A percentile compares a stretch with the other conserved stretches of the same genome.
Evolutionary conservation across 192 early-diverging fungal genomes (phyloP).

Genomic region (Linnemannia zychae): DNA sequence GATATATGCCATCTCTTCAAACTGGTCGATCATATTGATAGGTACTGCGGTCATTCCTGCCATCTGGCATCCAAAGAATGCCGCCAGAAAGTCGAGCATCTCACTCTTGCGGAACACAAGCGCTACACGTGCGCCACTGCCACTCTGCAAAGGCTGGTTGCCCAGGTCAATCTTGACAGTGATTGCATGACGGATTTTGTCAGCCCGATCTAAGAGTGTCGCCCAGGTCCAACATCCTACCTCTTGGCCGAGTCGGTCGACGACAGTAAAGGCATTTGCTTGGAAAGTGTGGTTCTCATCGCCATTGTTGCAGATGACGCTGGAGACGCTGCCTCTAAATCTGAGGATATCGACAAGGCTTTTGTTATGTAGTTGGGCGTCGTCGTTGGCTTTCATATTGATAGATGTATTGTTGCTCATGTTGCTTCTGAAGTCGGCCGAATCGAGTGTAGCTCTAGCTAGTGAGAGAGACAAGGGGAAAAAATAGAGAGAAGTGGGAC

Average conservation of each 20-base stretch:
- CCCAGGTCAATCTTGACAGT: slow-evolving; percentile 64
- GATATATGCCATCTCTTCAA: slow-evolving; percentile 80
- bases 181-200: slow-evolving; percentile 74
- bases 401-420: neutral
- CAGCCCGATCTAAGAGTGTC: slow-evolving; percentile 71
- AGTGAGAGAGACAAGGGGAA: neutral
- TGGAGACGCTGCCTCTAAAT: neutral
- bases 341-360: slow-evolving; percentile 14
- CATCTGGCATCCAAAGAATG: slow-evolving; percentile 81
- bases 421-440: neutral
- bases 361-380: neutral
- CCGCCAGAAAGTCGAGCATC: slow-evolving; percentile 81
- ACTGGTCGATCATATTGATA: slow-evolving; percentile 80
- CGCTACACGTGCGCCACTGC: slow-evolving; percentile 72
- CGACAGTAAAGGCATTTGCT: slow-evolving; percentile 68
- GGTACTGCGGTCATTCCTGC: slow-evolving; percentile 87
- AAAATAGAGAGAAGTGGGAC: neutral
- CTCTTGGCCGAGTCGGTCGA: slow-evolving; percentile 80
- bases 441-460: neutral
- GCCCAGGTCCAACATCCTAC: slow-evolving; percentile 74
- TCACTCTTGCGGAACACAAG: slow-evolving; percentile 84
- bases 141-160: neutral
- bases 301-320: neutral
- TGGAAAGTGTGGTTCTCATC: slow-evolving; percentile 57
- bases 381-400: neutral